Evolutionary conservation across 768 basidiomycete genomes (phyloP), one percentile per base, ranked within the genome.

Genomic region (Xerocomellus dryophilus): DNA sequence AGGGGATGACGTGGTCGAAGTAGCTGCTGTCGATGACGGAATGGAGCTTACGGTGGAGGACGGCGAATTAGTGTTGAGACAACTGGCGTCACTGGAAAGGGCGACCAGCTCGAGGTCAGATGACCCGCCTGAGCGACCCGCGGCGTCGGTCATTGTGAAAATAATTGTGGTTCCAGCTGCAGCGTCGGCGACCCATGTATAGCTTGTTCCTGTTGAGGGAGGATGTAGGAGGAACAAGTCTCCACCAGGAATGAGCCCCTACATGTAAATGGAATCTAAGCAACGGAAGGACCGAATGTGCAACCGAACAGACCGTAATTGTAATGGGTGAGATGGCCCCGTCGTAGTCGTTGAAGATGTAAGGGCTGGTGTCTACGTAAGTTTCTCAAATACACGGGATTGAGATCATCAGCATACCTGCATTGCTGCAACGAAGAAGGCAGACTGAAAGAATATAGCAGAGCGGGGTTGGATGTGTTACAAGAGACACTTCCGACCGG

Each of bases 201-300:
- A 83, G 4, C 69, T 71, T 5, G 68, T 55, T 8, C 74, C 66
- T 11, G 58, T 44, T 14, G 65, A 35, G 14, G 76, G 76, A 34
- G 81, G 75, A 8, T 66, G 52, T 12, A 88, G 58, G 18, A 74
- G 54, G 50, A 86, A 74, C 1, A 73, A 62, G 38, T 76, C 71
- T 11, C 89, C 88, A 20, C 78, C 78, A 32, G 88, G 88, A 50
- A 91, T 81, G 29, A 84, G 67, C 21, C 78, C 86, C 81, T 87
- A 34, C 47, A 27, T 46, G 17, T 38, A 47, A 54, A 35, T 20
- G 11, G 23, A 25, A 38, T 43, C 0, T 53, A 32, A 55, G 47
- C 17, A 36, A n/a, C n/a, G 14, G 42, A 51, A 35, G 9, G 57
- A 32, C 36, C 9, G 25, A 40, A 39, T 15, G 45, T 23, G 15